Evolutionary conservation across 129 eudicot genomes (phyloP), one percentile per base, ranked within the genome.

Genomic region (Oenanthe sinensis): DNA sequence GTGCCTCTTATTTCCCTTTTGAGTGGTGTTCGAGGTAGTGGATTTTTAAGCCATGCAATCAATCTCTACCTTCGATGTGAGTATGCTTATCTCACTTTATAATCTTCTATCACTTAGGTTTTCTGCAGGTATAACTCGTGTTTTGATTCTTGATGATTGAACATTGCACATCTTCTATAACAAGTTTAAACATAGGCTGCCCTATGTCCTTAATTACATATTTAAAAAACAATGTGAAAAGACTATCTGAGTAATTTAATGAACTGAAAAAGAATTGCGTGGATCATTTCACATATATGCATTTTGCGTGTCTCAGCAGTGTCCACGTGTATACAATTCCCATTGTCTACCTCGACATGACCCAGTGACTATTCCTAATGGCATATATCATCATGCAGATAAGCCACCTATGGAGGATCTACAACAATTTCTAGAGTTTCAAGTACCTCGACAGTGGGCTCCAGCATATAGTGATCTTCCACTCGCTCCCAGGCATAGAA

Each of bases 351-450:
- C 72, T 33, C 43, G 10, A 60, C 68, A 60, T 60, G 68, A 60
- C 15, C 36, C 28, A 4, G 52, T 14, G 52, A 28, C 52, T 30
- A 22, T 17, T 30, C 46, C 79, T 72, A n/a, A 80, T 48, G 67
- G 33, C 68, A 74, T 73, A 10, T 17, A 65, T 30, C 3, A 70
- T 46, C 26, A 40, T 85, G 86, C 88, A 91, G 98, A 95, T 84
- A 95, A 96, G 76, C 99, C 99, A 55, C 97, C 97, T 2, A 84
- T 86, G 65, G 97, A 96, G 91, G 99, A 96, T 81, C 97, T 96
- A 22, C 80, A 88, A 15, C 97, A 92, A 79, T 96, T 96, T 82
- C 86, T 96, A 7, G 99, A 92, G 84, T 96, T 92, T 79, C 99
- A 96, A 60, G 78, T 96, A 74, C 99, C 99, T 75, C 90, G 99